Evolutionary conservation across 305 asterid genomes (phyloP).

Genomic region (Rubia tinctorum): DNA sequence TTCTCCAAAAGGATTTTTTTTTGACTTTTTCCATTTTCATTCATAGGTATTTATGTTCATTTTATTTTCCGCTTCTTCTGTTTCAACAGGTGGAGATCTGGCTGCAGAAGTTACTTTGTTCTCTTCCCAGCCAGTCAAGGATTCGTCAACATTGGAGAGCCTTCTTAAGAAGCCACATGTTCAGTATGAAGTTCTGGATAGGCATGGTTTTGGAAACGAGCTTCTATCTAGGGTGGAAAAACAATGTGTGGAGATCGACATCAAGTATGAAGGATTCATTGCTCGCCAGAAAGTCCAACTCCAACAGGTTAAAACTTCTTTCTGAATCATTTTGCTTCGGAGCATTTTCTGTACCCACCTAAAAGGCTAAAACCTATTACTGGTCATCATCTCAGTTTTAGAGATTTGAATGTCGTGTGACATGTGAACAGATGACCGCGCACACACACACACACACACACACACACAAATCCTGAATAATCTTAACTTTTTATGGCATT

Average conservation of each 20-base stretch:
- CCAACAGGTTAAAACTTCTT: conserved; percentile 54
- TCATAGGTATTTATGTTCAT: neutral
- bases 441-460: too few species aligned
- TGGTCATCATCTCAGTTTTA: neutral
- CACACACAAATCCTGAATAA: neutral
- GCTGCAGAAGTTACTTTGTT: conserved; percentile 62
- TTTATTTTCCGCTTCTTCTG: neutral
- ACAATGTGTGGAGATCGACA: conserved; percentile 92
- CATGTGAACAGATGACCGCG: neutral
- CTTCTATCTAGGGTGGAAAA: conserved; percentile 70
- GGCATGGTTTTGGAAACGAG: conserved; percentile 86
- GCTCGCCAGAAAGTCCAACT: conserved; percentile 86
- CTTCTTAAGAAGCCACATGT: conserved; percentile 94
- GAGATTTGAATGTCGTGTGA: neutral
- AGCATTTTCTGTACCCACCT: neutral
- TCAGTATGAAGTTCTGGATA: conserved; percentile 66
- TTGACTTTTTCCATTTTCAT: neutral
- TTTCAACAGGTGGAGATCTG: conserved; percentile 65
- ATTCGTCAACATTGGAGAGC: conserved; percentile 74
- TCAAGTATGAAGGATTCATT: conserved; percentile 95
- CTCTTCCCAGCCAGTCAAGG: conserved; percentile 83
- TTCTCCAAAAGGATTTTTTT: neutral
- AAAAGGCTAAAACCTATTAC: neutral
- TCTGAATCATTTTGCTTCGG: neutral
- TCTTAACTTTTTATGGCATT: neutral